Evolutionary conservation across 345 rosid species (phyloP).

Genomic region (Leavenworthia alabamica): DNA sequence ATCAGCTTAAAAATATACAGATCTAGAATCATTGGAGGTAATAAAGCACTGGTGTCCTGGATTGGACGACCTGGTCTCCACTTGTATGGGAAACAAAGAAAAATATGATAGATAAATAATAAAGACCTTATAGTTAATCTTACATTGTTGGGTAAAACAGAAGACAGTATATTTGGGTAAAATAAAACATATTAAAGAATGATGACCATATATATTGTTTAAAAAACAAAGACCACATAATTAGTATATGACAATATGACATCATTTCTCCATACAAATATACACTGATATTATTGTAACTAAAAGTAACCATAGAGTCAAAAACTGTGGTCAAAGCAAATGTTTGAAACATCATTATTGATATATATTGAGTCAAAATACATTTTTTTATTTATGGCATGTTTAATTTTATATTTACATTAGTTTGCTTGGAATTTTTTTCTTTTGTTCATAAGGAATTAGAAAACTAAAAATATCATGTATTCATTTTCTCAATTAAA

Average conservation of each 20-base stretch:
- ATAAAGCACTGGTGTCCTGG: not conserved
- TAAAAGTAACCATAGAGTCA: conserved; percentile 4
- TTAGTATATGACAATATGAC: not conserved
- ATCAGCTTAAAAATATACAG: not conserved
- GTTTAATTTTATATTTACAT: not conserved
- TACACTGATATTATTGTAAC: not conserved
- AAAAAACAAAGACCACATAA: not conserved
- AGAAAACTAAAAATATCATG: conserved; percentile 2
- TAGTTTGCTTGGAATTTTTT: not conserved
- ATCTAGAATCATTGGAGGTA: conserved; percentile 10
- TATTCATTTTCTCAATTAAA: conserved; percentile 26
- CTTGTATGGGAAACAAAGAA: not conserved
- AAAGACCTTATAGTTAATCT: conserved; percentile 5
- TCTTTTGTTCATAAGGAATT: too few relatives aligned
- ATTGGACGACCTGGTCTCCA: conserved; percentile 3
- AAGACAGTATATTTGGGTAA: conserved; percentile 12
- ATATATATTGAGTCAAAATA: not conserved
- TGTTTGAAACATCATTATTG: not conserved
- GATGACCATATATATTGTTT: conserved; percentile 11
- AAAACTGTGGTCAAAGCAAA: conserved; percentile 20
- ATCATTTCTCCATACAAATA: not conserved
- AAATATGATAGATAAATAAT: not conserved
- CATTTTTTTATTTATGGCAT: not conserved
- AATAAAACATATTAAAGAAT: conserved; percentile 18
- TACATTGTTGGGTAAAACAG: conserved; percentile 12